These are phyloP conservation scores for Cardamine occulta DNA, from an alignment of 345 rosid genomes.

Conservation along the genomic window DNA sequence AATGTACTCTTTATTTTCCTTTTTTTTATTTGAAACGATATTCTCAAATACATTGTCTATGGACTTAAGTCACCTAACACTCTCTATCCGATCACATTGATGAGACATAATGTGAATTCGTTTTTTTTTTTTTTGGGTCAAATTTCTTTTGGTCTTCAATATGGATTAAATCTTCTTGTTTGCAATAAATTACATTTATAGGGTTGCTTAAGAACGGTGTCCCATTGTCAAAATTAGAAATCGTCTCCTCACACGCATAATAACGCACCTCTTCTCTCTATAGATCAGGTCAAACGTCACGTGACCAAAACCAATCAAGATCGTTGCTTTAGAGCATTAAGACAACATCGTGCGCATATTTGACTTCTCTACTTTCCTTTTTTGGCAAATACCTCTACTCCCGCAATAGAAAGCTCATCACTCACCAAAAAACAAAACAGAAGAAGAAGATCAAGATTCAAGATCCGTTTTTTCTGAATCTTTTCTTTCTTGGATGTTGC, in stretches of 20 bases:
- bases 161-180: not conserved
- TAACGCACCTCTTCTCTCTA: not conserved
- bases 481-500: slow-evolving; percentile 20
- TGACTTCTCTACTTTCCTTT: slow-evolving; percentile 32
- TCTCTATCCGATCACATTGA: not conserved
- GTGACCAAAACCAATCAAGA: slow-evolving; percentile 31
- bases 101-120: not conserved
- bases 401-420: slow-evolving; percentile 34
- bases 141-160: not conserved
- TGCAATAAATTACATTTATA: not conserved
- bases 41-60: not conserved
- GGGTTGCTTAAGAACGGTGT: not conserved
- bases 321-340: slow-evolving; percentile 1
- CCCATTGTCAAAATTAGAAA: slow-evolving; percentile 1
- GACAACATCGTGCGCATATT: slow-evolving; percentile 27
- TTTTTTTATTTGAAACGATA: too few relatives aligned
- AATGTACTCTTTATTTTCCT: too few relatives aligned
- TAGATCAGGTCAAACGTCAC: slow-evolving; percentile 42
- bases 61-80: not conserved
- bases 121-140: not conserved
- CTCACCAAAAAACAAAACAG: not conserved
- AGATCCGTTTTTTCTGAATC: slow-evolving; percentile 35
- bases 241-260: not conserved
- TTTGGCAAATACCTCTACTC: slow-evolving; percentile 22
- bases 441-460: slow-evolving; percentile 24